Conservation (phyloP, 2,329 filamentous ascomycete species). For the Elsinoe perseae region DNA sequence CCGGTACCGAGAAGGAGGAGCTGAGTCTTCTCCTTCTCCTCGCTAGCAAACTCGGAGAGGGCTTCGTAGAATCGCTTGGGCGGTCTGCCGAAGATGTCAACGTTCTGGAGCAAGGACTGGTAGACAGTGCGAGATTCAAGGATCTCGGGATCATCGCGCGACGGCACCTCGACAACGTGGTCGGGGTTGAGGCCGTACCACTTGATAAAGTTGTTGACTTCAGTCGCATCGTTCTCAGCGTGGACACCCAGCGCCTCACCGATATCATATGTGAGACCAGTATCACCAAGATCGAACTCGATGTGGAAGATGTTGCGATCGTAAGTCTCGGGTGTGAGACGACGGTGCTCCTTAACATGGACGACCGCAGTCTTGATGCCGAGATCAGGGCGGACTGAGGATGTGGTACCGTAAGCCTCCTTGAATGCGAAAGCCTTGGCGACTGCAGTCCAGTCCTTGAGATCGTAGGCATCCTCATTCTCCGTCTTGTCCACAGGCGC, state of each 20-base stretch:
- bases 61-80: constrained; percentile 97
- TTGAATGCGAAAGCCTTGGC: constrained; percentile 89
- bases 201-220: constrained; percentile 78
- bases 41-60: constrained; percentile 74
- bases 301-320: constrained; percentile 99
- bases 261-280: constrained; percentile 91
- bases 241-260: constrained; percentile 96
- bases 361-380: constrained; percentile 79
- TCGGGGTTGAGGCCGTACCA: constrained; percentile 78
- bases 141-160: constrained; percentile 64
- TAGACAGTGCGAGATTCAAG: constrained; percentile 86
- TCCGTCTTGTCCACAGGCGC: constrained; percentile 69
- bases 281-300: constrained; percentile 89
- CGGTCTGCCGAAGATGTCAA: constrained; percentile 94
- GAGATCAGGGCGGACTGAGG: constrained; percentile 73
- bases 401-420: constrained; percentile 76
- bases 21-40: constrained; percentile 73
- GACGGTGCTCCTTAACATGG: constrained; percentile 88
- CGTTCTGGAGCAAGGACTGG: constrained; percentile 82
- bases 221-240: constrained; percentile 76
- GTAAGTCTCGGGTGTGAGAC: constrained; percentile 79
- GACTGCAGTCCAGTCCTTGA: constrained; percentile 72
- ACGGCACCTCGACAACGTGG: constrained; percentile 83
- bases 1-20: constrained; percentile 65
- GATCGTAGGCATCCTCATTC: constrained; percentile 54